Conservation (phyloP, 2,329 filamentous ascomycete species). For the Metarhizium guizhouense region DNA sequence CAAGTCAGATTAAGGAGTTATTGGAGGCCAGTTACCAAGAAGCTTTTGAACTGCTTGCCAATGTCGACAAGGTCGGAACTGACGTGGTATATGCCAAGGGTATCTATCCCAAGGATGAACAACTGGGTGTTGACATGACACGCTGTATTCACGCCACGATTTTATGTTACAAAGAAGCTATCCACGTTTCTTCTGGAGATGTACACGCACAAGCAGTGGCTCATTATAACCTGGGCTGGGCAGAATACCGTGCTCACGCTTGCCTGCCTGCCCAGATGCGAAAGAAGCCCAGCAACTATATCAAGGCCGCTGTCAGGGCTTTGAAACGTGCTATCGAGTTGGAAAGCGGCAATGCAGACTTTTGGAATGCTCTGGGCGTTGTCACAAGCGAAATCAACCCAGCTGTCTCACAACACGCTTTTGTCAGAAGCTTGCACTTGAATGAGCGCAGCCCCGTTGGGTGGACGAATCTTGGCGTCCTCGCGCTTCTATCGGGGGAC, state of each 20-base stretch:
- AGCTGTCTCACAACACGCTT: slow-evolving; percentile 83
- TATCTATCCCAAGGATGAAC: slow-evolving; percentile 36
- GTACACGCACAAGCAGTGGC: slow-evolving; percentile 86
- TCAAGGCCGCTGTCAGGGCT: slow-evolving; percentile 75
- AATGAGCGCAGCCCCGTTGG: slow-evolving; percentile 78
- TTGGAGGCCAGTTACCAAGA: slow-evolving; percentile 44
- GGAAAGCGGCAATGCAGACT: slow-evolving; percentile 87
- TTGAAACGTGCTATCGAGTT: slow-evolving; percentile 96
- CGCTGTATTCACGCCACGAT: slow-evolving; percentile 63
- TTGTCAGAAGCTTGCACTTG: slow-evolving; percentile 84
- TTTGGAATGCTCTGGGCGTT: slow-evolving; percentile 94
- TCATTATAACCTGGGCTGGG: slow-evolving; percentile 95
- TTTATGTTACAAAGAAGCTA: slow-evolving; percentile 78
- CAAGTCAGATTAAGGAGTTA: slow-evolving; percentile 46
- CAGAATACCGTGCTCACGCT: slow-evolving; percentile 72
- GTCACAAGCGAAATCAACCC: slow-evolving; percentile 81
- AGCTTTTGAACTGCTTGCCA: slow-evolving; percentile 53
- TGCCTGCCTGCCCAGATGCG: slow-evolving; percentile 46
- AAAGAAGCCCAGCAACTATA: slow-evolving; percentile 56
- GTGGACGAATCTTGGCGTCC: slow-evolving; percentile 85
- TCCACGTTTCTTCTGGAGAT: slow-evolving; percentile 64
- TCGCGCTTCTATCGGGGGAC: slow-evolving; percentile 81
- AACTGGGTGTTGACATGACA: slow-evolving; percentile 40
- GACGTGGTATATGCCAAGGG: slow-evolving; percentile 36
- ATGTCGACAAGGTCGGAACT: slow-evolving; percentile 56